A percentile compares a stretch with the other conserved stretches of the same genome.
These are phyloP conservation scores for Chenopodium quinoa DNA, from an alignment of 148 eudicot species.

Conservation along the genomic window DNA sequence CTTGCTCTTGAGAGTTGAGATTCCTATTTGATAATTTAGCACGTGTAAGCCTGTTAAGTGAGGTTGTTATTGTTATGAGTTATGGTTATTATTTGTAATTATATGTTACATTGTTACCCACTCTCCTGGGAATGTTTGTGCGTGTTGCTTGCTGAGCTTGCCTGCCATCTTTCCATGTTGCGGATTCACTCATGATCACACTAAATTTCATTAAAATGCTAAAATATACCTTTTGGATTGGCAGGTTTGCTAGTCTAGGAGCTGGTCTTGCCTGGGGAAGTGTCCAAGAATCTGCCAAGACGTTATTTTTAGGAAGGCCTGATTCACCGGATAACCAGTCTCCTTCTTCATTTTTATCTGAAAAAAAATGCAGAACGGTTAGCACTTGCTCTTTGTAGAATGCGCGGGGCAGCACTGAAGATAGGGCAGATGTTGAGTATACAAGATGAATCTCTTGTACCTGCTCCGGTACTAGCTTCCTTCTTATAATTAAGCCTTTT, in stretches of 20 bases:
- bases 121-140: not conserved
- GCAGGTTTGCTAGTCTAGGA: conserved; percentile 92
- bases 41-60: not conserved
- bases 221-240: conserved; percentile 10
- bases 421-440: conserved; percentile 97
- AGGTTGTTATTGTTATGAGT: not conserved
- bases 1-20: not conserved
- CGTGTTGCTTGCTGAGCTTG: not conserved
- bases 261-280: conserved; percentile 99
- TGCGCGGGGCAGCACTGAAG: conserved; percentile 99
- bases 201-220: not conserved
- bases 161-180: not conserved
- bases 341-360: conserved; percentile 75
- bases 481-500: not conserved
- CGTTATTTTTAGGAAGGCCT: conserved; percentile 62
- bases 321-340: conserved; percentile 44
- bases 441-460: conserved; percentile 90
- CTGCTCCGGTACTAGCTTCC: conserved; percentile 74
- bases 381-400: conserved; percentile 96
- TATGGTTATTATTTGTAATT: not conserved
- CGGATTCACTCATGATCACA: not conserved
- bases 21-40: not conserved
- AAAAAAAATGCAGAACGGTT: conserved; percentile 84
- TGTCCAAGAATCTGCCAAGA: conserved; percentile 82
- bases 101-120: not conserved